A percentile compares a stretch with the other conserved stretches of the same genome.
Conservation (phyloP, 495 filamentous ascomycete species). For the Podospora pseudopauciseta region DNA sequence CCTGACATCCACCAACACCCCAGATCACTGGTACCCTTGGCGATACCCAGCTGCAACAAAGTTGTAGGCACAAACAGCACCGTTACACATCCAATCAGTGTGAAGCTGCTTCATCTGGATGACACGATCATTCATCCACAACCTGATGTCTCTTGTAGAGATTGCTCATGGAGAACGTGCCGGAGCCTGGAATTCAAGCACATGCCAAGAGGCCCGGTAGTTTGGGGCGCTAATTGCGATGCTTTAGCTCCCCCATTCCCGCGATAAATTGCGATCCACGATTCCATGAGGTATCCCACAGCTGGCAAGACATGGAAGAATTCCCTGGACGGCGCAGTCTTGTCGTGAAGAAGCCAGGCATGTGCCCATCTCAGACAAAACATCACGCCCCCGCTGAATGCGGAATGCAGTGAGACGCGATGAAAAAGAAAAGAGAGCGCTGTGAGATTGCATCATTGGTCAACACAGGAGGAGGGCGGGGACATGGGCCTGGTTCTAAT, state of each 20-base stretch:
- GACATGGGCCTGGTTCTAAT: conserved; percentile 4
- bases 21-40: no score
- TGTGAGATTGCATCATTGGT: background rate
- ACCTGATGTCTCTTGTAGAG: no score
- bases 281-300: background rate
- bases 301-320: background rate
- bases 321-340: background rate
- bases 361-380: background rate
- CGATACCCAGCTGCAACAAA: background rate
- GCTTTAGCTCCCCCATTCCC: background rate
- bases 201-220: background rate
- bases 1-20: background rate
- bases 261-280: background rate
- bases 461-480: background rate
- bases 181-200: background rate
- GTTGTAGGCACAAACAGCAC: no score
- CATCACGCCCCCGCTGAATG: background rate
- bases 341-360: no score
- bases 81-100: background rate
- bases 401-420: background rate
- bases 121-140: background rate
- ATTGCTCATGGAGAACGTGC: background rate
- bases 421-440: background rate
- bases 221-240: background rate
- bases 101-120: background rate